Conservation (phyloP, 805 yeast species). For the Schizosaccharomyces octosporus region DNA sequence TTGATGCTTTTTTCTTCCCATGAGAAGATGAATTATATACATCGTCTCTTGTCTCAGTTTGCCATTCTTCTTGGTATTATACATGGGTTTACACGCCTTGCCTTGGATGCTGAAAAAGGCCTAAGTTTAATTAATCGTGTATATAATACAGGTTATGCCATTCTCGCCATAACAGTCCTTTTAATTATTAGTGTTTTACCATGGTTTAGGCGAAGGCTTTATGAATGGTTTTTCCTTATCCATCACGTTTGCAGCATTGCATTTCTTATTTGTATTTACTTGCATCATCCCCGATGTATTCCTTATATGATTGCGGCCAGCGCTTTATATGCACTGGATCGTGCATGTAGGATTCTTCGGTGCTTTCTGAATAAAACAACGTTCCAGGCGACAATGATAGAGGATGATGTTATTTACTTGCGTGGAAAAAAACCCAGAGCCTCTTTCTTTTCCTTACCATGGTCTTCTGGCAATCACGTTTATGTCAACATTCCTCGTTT, state of each 20-base stretch:
- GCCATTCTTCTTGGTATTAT: neutral
- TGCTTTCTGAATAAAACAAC: neutral
- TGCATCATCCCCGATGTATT: neutral
- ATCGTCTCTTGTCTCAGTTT: neutral
- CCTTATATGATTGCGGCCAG: neutral
- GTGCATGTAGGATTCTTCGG: neutral
- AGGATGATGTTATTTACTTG: neutral
- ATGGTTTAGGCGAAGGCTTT: neutral
- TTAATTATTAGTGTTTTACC: neutral
- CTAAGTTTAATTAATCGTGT: neutral
- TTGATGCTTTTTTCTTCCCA: neutral
- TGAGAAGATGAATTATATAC: neutral
- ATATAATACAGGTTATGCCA: neutral
- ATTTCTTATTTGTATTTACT: neutral
- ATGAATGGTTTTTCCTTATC: neutral
- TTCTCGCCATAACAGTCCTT: neutral
- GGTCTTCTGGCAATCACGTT: conserved; percentile 9
- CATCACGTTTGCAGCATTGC: neutral
- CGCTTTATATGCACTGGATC: neutral
- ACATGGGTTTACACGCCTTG: neutral
- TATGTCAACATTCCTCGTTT: conserved; percentile 7
- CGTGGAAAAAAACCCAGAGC: neutral
- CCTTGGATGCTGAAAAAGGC: neutral
- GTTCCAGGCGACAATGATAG: neutral
- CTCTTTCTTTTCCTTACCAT: neutral